Evolutionary conservation across 352 stramenopile species (phyloP), one percentile per base, ranked within the genome.

Genomic region (Pelagophyceae sp.): DNA sequence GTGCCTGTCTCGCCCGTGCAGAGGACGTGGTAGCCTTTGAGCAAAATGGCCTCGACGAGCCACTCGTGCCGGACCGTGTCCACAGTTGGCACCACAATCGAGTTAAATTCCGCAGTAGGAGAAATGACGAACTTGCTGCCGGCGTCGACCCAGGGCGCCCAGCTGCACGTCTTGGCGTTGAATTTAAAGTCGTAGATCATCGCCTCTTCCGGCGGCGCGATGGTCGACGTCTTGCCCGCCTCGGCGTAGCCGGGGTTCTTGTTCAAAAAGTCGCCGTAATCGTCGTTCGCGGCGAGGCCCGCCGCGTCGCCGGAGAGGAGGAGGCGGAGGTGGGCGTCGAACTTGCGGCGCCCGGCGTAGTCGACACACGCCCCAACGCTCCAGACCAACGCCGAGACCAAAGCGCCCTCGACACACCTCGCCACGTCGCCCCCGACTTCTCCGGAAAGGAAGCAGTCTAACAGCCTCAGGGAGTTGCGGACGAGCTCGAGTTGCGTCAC

Each of bases 41-140:
- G 83, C 33, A 97, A 77, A 0, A 97, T 81, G 38, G 86, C 91
- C 60, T 96, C 88, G n/a, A 97, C 81, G 15, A 97, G 78, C 87
- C 89, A 96, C 31, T 92, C 91, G 38, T 95, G 94, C 15, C 90
- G 89, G 76, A 95, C 90, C 27, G 92, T 97, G 70, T 97, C 92
- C 71, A 96, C 91, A 3, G 93, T 97, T 0, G 91, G 92, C 25
- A 97, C 92, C 25, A 97, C 77, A 38, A 97, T 94, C 51, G 87
- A 86, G 23, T 91, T 92, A 75, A 96, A 89, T 20, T 78, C 77
- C 38, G 81, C 80, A 33, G 80, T 78, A n/a, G 76, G 79, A 60
- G 81, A 77, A 32, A 87, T 87, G 15, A 77, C 72, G 74, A 85
- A 88, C 37, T 79, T 72, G 37, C 51, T 58, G 76, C 82, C 78